Conservation (phyloP, 768 basidiomycete genomes). For the Pulveroboletus sp. region DNA sequence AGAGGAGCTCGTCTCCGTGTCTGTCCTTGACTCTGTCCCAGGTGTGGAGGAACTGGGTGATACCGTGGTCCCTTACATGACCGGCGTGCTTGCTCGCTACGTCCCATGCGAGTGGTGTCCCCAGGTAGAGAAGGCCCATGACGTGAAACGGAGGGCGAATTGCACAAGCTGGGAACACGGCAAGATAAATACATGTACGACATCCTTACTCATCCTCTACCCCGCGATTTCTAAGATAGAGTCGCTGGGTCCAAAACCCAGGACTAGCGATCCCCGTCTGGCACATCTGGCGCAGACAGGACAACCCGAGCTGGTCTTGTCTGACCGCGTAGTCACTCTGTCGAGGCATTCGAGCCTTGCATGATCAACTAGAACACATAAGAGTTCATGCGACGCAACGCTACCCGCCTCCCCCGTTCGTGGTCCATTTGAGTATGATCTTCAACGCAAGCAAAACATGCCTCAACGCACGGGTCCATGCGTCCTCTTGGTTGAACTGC, state of each 20-base stretch:
- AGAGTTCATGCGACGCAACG: too few species aligned
- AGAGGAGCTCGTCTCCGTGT: slow-evolving; percentile 85
- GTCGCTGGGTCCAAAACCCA: too few species aligned
- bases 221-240: too few species aligned
- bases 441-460: slow-evolving; percentile 89
- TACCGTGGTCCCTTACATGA: slow-evolving; percentile 88
- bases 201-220: slow-evolving; percentile 13
- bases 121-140: slow-evolving; percentile 93
- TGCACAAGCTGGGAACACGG: slow-evolving; percentile 5
- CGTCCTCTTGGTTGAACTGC: slow-evolving; percentile 92
- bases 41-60: slow-evolving; percentile 89
- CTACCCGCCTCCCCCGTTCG: slow-evolving; percentile 60
- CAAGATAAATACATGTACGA: background rate
- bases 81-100: slow-evolving; percentile 83
- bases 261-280: too few species aligned
- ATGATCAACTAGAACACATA: too few species aligned
- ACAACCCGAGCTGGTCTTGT: too few species aligned
- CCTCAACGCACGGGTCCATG: slow-evolving; percentile 90
- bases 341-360: too few species aligned
- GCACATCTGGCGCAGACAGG: too few species aligned
- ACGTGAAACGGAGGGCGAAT: slow-evolving; percentile 7
- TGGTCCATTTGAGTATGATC: slow-evolving; percentile 83
- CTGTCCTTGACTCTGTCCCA: slow-evolving; percentile 92
- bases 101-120: slow-evolving; percentile 89
- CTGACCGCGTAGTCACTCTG: too few species aligned